Evolutionary conservation across 306 rosid species (phyloP), one percentile per base, ranked within the genome.

Genomic region (Ceratonia siliqua): DNA sequence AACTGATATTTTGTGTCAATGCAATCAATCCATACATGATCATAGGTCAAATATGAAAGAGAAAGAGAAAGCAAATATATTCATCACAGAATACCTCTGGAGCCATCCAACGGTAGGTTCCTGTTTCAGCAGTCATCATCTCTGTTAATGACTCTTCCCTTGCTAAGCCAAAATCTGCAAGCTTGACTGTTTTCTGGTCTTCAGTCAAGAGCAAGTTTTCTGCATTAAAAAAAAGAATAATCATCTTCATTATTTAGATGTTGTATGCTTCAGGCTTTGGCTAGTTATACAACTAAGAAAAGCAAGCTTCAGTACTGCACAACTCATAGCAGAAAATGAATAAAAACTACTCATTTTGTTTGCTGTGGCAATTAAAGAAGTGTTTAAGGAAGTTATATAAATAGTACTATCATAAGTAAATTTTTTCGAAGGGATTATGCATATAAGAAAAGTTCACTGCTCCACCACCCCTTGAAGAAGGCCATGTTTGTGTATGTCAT

Each of bases 101-200:
- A 42, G 97, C 98, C 98, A 94, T 91, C 98, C 98, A 94, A 67
- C 97, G 97, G 84, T 94, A 94, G 0, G 96, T 94, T 53, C 98
- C 97, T 1, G 97, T 94, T 86, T 94, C 98, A 6, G 97, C 98
- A 0, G 98, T 91, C 98, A 94, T 94, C 94, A 89, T 94, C 87
- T 94, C 97, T 22, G 96, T 94, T 61, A 94, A 79, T 9, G 98
- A 82, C 83, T 93, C 98, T 78, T 94, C 98, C 82, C 97, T 87
- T 24, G 97, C 97, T 82, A 91, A 88, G 62, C 98, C 98, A 81
- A 94, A 94, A 87, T 94, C 98, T 49, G 97, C 97, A 48, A 94
- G 88, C 79, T 94, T 91, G 33, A 94, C 92, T 35, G 90, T 85
- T 85, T 84, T 88, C 61, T 88, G 90, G 77, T 94, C 96, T 43